phyloP scores from a whole-genome alignment of 345 rosid genomes.

The Eucalyptus virginea region DNA sequence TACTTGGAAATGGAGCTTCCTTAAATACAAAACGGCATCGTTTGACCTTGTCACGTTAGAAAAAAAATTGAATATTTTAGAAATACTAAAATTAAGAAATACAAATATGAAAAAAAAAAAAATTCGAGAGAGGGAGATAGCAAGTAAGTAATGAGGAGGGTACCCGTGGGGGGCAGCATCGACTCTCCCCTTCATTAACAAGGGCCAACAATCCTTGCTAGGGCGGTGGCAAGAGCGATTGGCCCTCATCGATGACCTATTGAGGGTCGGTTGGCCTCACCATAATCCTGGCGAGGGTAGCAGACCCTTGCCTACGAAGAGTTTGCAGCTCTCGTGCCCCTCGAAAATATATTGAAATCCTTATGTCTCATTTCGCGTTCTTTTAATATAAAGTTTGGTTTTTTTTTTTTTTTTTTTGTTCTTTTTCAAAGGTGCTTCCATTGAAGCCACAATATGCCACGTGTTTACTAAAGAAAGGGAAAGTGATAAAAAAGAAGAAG shows the following conservation, averaged over 20 bases:
- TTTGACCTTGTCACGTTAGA: neutral
- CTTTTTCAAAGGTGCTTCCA: neutral
- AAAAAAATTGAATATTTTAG: neutral
- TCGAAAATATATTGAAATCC: rapidly evolving
- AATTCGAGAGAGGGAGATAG: neutral
- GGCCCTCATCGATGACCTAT: neutral
- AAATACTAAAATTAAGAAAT: neutral
- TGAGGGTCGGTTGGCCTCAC: neutral
- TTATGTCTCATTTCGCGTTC: neutral
- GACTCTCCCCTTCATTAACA: neutral
- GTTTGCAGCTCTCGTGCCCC: rapidly evolving
- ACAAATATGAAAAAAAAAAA: neutral
- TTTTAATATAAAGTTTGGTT: too few species aligned
- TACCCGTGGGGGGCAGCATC: rapidly evolving
- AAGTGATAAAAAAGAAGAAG: neutral
- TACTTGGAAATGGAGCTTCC: neutral
- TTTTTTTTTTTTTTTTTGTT: too few species aligned
- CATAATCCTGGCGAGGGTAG: neutral
- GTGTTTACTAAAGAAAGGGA: neutral
- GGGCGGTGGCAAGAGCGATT: rapidly evolving
- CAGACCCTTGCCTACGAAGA: neutral
- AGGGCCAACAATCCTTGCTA: neutral
- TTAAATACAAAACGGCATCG: neutral
- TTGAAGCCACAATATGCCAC: neutral
- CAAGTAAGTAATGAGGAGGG: neutral